These are phyloP conservation scores for Aspergillus panamensis DNA, from an alignment of 495 filamentous ascomycete genomes.

Conservation along the genomic window DNA sequence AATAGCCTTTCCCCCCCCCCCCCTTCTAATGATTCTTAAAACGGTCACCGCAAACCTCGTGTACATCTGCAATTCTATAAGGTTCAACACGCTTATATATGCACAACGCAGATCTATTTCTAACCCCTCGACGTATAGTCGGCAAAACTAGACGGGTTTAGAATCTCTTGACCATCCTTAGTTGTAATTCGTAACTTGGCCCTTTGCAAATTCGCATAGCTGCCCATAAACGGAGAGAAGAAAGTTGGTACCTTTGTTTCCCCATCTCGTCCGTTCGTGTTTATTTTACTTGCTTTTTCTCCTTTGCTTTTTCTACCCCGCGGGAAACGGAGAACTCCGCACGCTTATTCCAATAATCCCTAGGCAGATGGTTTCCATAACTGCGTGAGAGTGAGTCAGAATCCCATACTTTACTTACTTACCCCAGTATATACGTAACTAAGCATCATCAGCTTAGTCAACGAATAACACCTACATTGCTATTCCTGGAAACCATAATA, in stretches of 20 bases:
- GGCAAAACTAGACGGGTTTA: too few species aligned
- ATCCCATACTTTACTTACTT: too few species aligned
- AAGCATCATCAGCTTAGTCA: too few species aligned
- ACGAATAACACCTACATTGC: too few species aligned
- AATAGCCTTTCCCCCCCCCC: too few species aligned
- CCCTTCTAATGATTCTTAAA: not conserved
- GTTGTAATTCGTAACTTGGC: not conserved
- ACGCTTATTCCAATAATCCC: too few species aligned
- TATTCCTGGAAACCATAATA: too few species aligned
- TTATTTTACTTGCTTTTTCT: not conserved
- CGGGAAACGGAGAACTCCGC: not conserved
- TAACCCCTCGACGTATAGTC: not conserved
- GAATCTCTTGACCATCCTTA: too few species aligned
- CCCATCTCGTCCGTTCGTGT: not conserved
- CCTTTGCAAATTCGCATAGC: not conserved
- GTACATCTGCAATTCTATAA: not conserved
- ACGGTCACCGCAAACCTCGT: not conserved
- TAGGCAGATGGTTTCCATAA: too few species aligned
- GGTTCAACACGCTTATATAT: not conserved
- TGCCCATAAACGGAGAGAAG: not conserved
- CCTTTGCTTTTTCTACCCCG: not conserved
- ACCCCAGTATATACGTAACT: too few species aligned
- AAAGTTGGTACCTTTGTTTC: not conserved
- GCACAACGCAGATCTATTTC: not conserved
- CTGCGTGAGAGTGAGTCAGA: not conserved